Base-by-base conservation (phyloP, 116 monocot species). In the Papilionanthe hybrid region DNA sequence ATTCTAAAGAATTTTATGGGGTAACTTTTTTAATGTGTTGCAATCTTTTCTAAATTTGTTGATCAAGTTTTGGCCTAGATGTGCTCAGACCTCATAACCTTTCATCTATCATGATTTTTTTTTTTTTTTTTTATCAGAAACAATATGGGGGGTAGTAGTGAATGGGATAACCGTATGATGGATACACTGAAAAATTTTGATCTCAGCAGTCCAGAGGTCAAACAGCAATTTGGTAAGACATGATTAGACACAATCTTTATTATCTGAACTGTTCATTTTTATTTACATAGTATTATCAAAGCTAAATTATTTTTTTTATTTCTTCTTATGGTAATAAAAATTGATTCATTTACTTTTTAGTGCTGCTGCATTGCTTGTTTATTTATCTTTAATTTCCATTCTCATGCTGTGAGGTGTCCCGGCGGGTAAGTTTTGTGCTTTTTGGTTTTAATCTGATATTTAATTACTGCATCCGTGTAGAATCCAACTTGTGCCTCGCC, bases 191-290 rank as follows among this genome's bases (percentile, higher is more conserved):
- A 94, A 80, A 94, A 89, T 80, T 97, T 97, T 86, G 89, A 97
- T 81, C 91, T 94, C 55, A 91, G 82, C 83, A 97, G 92, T 81
- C 94, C 97, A 81, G 92, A 97, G 66, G 91, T 94, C 69, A 91
- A 92, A 79, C 88, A 94, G 66, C 92, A 97, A 86, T 97, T 97
- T 82, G 91, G 97, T 97, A 56, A 91, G 96, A 87, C 82, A 37
- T 20, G 42, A 32, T 13, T 5, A 63, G 29, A 73, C 37, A 42
- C 50, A 55, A 50, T 50, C 68, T 79, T 28, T 65, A 65, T 78
- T 13, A 41, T 73, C 29, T 25, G 42, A 43, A 44, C 50, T 75
- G 50, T 10, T 73, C 20, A 47, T 48, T 73, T 69, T 69, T 41
- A 18, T 71, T 41, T 41, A 71, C 18, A 44, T 44, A 6, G 37